Conservation (phyloP, 768 basidiomycete species). For the Leccinum longicurvipes region DNA sequence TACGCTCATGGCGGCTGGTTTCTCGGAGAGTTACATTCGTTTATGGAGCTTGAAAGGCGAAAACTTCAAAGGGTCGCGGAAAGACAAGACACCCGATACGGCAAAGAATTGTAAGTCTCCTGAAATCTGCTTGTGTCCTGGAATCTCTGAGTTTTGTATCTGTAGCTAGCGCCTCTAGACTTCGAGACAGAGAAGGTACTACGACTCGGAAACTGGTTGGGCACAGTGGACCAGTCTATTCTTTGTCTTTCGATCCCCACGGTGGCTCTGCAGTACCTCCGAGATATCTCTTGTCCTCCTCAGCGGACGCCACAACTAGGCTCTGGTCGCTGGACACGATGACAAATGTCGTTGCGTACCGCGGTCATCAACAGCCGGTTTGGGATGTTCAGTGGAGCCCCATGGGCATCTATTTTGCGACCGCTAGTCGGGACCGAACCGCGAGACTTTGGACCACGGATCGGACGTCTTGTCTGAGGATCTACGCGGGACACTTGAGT, state of each 20-base stretch:
- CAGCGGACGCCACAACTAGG: slow-evolving; percentile 87
- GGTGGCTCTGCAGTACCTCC: slow-evolving; percentile 85
- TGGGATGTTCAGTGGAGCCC: slow-evolving; percentile 99
- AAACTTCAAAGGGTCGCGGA: slow-evolving; percentile 71
- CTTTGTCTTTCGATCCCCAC: slow-evolving; percentile 89
- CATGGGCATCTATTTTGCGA: slow-evolving; percentile 97
- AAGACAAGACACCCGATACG: slow-evolving; percentile 65
- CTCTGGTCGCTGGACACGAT: slow-evolving; percentile 96
- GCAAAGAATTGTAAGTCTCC: slow-evolving; percentile 64
- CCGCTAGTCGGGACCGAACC: slow-evolving; percentile 89
- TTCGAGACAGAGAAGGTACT: slow-evolving; percentile 73
- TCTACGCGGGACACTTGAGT: slow-evolving; percentile 94
- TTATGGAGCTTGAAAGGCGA: slow-evolving; percentile 95
- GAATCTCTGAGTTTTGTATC: slow-evolving; percentile 1
- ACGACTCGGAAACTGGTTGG: slow-evolving; percentile 94
- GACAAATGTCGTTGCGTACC: slow-evolving; percentile 89
- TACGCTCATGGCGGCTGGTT: slow-evolving; percentile 91
- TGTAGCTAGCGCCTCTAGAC: slow-evolving; percentile 52
- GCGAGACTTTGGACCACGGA: slow-evolving; percentile 97
- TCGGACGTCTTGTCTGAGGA: slow-evolving; percentile 75
- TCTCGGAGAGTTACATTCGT: slow-evolving; percentile 92
- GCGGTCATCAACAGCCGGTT: slow-evolving; percentile 94
- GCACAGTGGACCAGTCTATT: slow-evolving; percentile 95
- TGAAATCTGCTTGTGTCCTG: not conserved
- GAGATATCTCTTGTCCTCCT: slow-evolving; percentile 84